These are phyloP conservation scores for Gypsophila paniculata DNA, from an alignment of 179 eudicot species.

Conservation along the genomic window DNA sequence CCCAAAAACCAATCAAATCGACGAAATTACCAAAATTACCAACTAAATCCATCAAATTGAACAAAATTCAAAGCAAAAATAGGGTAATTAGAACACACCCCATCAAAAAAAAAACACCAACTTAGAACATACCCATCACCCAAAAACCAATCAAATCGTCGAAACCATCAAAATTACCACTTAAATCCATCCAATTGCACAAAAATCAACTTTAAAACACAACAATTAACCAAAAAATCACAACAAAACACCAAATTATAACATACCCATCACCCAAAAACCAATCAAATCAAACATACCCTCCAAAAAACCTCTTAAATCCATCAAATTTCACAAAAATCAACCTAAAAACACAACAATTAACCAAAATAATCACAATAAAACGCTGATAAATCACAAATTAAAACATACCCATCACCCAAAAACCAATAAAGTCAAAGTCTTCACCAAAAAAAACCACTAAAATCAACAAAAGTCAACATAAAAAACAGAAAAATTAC, in stretches of 20 bases:
- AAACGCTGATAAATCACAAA: no score
- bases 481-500: constrained; percentile 26
- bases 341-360: no score
- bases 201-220: background rate
- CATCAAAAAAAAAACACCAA: background rate
- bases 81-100: background rate
- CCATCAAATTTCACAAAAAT: no score
- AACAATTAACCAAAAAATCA: no score
- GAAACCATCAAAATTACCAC: background rate
- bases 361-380: no score
- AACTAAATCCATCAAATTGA: constrained; percentile 9
- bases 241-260: background rate
- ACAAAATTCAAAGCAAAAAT: background rate
- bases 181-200: background rate
- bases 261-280: no score
- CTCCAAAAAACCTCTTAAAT: background rate
- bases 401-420: no score
- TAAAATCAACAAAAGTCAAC: background rate
- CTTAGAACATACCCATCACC: background rate
- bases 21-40: background rate
- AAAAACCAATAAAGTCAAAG: no score
- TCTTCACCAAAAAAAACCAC: no score
- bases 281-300: no score
- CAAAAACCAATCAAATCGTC: no score
- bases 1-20: no score